Conservation (phyloP, 1,284 basidiomycete species). For the Coniophora puteana region DNA sequence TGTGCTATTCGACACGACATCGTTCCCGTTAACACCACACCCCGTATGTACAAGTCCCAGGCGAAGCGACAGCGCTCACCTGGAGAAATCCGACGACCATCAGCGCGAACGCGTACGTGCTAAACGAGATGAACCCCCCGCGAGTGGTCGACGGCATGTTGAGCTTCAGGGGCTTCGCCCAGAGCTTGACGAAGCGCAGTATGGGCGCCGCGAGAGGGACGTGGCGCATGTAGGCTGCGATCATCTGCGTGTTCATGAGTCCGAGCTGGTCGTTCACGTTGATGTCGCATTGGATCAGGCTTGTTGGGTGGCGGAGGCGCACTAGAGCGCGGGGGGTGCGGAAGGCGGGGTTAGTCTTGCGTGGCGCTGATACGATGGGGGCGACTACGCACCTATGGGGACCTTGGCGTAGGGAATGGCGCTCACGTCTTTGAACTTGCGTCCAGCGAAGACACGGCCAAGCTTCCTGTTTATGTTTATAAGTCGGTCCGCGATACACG, state of each 20-base stretch:
- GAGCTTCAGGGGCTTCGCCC: slow-evolving; percentile 48
- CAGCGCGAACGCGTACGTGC: slow-evolving; percentile 54
- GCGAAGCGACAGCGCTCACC: slow-evolving; percentile 27
- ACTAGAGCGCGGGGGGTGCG: slow-evolving; percentile 32
- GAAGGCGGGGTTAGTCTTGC: not conserved
- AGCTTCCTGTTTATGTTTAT: slow-evolving; percentile 26
- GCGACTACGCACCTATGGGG: slow-evolving; percentile 43
- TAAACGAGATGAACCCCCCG: slow-evolving; percentile 36
- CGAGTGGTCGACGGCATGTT: slow-evolving; percentile 36
- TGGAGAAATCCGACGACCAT: slow-evolving; percentile 58
- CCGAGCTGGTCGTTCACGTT: slow-evolving; percentile 60
- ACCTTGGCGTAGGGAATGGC: slow-evolving; percentile 37
- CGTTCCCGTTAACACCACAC: not conserved
- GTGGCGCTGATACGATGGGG: not conserved
- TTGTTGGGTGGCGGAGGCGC: slow-evolving; percentile 44
- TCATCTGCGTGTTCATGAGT: slow-evolving; percentile 43
- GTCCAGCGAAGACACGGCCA: slow-evolving; percentile 23
- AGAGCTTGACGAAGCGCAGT: slow-evolving; percentile 44
- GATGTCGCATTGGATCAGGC: slow-evolving; percentile 45
- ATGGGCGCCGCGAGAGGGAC: slow-evolving; percentile 38
- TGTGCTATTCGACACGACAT: slow-evolving; percentile 26
- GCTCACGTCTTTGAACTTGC: slow-evolving; percentile 33
- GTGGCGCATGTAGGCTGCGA: slow-evolving; percentile 43
- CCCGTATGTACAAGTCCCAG: slow-evolving; percentile 1
- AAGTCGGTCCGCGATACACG: no score